Evolutionary conservation across 1,284 basidiomycete genomes (phyloP).

Genomic region (Bjerkandera adusta): DNA sequence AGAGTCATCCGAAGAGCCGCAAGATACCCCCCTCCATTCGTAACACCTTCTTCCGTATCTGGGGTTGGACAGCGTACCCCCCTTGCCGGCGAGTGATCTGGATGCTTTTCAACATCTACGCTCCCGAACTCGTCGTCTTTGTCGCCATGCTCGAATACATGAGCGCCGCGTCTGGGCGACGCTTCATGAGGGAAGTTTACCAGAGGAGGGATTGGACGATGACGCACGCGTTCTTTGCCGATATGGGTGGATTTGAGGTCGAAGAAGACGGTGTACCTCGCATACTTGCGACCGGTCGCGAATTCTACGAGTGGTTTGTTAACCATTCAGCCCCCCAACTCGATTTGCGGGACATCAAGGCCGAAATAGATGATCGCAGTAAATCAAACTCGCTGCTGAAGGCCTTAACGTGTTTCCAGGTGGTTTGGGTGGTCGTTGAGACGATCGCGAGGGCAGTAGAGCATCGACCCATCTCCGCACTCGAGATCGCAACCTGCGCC

Average conservation of each 20-base stretch:
- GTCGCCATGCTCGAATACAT: neutral
- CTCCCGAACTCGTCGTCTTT: conserved; percentile 1
- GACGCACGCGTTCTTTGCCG: conserved; percentile 3
- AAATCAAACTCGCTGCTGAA: conserved; percentile 1
- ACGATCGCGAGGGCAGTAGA: neutral
- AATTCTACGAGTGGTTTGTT: conserved; percentile 2
- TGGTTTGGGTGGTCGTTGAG: neutral
- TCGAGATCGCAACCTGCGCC: conserved; percentile 1
- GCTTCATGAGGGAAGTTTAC: neutral
- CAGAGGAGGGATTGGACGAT: conserved; percentile 1
- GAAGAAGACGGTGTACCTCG: neutral
- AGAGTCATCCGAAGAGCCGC: neutral
- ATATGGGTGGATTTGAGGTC: conserved; percentile 6
- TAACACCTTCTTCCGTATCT: neutral
- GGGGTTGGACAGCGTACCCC: too few relatives aligned
- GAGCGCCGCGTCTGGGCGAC: neutral
- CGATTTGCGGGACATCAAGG: neutral
- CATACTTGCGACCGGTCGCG: neutral
- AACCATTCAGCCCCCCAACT: too few relatives aligned
- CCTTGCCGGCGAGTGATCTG: neutral
- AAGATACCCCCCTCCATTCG: neutral
- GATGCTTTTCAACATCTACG: conserved; percentile 6
- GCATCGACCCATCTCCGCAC: neutral
- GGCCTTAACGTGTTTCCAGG: neutral
- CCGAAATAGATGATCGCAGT: neutral